These are phyloP conservation scores for Alternaria dauci DNA, from an alignment of 2,329 filamentous ascomycete species.

Conservation along the genomic window DNA sequence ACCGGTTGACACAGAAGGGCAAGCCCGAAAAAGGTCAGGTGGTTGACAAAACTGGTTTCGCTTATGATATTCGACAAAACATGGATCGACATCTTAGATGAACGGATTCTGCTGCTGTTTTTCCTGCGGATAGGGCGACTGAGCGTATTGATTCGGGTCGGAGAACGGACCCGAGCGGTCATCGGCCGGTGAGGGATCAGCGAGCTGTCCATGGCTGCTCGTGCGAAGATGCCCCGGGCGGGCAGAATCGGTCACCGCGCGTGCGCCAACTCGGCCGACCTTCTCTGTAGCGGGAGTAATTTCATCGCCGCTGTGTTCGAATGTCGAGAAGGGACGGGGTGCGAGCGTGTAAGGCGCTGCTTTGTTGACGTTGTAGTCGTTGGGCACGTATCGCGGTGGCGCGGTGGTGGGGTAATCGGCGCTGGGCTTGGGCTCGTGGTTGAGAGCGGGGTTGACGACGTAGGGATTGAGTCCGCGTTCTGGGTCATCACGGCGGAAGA, in stretches of 20 bases:
- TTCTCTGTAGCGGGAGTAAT: constrained; percentile 50
- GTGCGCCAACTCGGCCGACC: constrained; percentile 54
- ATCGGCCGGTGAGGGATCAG: constrained; percentile 53
- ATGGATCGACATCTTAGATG: constrained; percentile 42
- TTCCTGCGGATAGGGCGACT: constrained; percentile 29
- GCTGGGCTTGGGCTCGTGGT: constrained; percentile 30
- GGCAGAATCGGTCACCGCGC: constrained; percentile 53
- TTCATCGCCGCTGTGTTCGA: constrained; percentile 43
- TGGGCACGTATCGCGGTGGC: constrained; percentile 53
- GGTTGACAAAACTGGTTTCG: constrained; percentile 23
- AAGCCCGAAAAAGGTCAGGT: constrained; percentile 57
- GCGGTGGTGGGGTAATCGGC: constrained; percentile 45
- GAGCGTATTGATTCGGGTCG: constrained; percentile 19
- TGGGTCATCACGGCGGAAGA: constrained; percentile 64
- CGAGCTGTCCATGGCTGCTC: constrained; percentile 57
- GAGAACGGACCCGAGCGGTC: constrained; percentile 48
- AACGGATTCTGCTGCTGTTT: constrained; percentile 49
- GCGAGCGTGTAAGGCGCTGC: constrained; percentile 58
- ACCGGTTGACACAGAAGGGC: constrained; percentile 55
- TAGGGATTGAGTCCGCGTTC: constrained; percentile 36
- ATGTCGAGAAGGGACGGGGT: constrained; percentile 55
- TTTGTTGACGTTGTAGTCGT: constrained; percentile 55
- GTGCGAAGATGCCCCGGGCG: constrained; percentile 55
- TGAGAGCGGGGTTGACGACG: constrained; percentile 40
- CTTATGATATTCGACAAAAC: constrained; percentile 25